These are phyloP conservation scores for Penicillium psychrofluorescens DNA, from an alignment of 495 filamentous ascomycete species.

Conservation along the genomic window DNA sequence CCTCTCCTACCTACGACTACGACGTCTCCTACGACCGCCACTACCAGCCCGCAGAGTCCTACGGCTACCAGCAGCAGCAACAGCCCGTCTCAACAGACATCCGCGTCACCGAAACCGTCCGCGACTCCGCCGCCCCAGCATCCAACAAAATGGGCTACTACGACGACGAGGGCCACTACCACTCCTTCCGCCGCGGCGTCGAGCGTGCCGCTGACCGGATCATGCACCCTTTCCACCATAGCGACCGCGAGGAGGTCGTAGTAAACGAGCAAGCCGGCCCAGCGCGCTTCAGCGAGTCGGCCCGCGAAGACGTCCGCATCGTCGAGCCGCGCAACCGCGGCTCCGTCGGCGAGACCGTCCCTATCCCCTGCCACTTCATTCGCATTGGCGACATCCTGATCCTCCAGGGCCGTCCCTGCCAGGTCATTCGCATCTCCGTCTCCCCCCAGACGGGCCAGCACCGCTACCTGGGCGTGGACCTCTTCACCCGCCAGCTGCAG, in stretches of 20 bases:
- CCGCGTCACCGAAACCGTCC: constrained; percentile 27
- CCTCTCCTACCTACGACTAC: constrained; percentile 61
- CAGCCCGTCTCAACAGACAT: constrained; percentile 25
- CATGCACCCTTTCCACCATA: constrained; percentile 61
- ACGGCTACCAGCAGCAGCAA: constrained; percentile 22
- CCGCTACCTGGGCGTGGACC: constrained; percentile 98
- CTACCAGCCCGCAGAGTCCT: constrained; percentile 26
- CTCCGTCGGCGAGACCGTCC: constrained; percentile 72
- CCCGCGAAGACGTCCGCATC: constrained; percentile 44
- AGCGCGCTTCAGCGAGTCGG: constrained; percentile 31
- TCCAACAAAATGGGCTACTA: constrained; percentile 91
- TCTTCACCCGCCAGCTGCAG: constrained; percentile 99
- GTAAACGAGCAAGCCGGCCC: constrained; percentile 39
- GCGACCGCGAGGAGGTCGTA: constrained; percentile 50
- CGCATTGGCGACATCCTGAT: constrained; percentile 97
- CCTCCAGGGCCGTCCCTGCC: constrained; percentile 98
- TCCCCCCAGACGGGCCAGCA: constrained; percentile 97
- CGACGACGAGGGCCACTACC: constrained; percentile 95
- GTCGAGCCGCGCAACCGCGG: constrained; percentile 44
- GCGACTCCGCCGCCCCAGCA: constrained; percentile 23
- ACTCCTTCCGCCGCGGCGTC: constrained; percentile 84
- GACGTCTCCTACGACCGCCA: constrained; percentile 51
- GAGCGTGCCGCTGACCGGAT: constrained; percentile 78
- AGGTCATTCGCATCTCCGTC: constrained; percentile 99
- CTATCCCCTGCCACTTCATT: constrained; percentile 98